phyloP scores from a whole-genome alignment of 225 moss, liverwort and hornwort genomes.

The Climacium dendroides region DNA sequence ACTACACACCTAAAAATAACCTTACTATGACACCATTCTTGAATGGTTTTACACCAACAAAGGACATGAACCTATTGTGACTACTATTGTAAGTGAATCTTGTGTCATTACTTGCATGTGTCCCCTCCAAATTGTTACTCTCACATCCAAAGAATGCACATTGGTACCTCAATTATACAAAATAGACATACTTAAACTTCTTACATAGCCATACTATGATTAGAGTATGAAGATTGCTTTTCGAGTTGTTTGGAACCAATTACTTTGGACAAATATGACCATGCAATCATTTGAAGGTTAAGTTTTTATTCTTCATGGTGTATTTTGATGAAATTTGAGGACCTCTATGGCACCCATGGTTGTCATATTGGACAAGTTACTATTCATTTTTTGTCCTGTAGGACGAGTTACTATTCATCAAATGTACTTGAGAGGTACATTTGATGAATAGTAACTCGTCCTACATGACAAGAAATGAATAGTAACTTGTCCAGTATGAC shows the following conservation, averaged over 20 bases:
- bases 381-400: too few relatives aligned
- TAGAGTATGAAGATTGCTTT: not conserved
- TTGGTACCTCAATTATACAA: not conserved
- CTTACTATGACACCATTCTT: too few relatives aligned
- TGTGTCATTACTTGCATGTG: not conserved
- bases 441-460: too few relatives aligned
- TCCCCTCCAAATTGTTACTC: not conserved
- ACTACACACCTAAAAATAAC: fast-evolving
- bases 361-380: too few relatives aligned
- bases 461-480: too few relatives aligned
- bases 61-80: not conserved
- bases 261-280: not conserved
- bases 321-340: not conserved
- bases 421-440: too few relatives aligned
- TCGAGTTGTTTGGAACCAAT: not conserved
- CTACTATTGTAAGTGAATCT: not conserved
- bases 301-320: not conserved
- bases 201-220: fast-evolving
- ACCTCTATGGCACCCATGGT: too few relatives aligned
- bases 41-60: too few relatives aligned
- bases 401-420: too few relatives aligned
- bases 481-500: too few relatives aligned
- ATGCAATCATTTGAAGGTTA: not conserved
- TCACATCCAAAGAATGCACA: not conserved
- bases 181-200: not conserved